Evolutionary conservation across 768 basidiomycete species (phyloP).

Genomic region (Leucocoprinus birnbaumii): DNA sequence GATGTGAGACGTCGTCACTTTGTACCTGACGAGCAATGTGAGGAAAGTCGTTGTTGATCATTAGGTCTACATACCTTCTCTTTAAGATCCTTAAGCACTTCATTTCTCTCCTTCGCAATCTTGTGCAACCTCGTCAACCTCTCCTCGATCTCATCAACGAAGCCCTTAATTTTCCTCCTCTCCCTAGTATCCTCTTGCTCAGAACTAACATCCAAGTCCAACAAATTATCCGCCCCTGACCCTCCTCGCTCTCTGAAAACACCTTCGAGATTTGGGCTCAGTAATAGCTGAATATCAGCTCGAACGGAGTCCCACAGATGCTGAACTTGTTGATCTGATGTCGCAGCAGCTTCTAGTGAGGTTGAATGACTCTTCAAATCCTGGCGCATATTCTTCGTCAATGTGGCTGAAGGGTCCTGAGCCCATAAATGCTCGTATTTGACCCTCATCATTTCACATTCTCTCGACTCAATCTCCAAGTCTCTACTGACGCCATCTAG

Average conservation of each 20-base stretch:
- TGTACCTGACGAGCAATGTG: constrained; percentile 60
- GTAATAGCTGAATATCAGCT: constrained; percentile 60
- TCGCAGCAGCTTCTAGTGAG: constrained; percentile 65
- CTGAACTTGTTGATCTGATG: constrained; percentile 75
- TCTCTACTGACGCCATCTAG: constrained; percentile 63
- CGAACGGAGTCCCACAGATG: constrained; percentile 69
- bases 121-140: constrained; percentile 74
- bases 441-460: constrained; percentile 87
- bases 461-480: constrained; percentile 78
- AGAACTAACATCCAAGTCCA: constrained; percentile 68
- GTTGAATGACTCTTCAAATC: constrained; percentile 73
- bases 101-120: constrained; percentile 80
- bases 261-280: constrained; percentile 58
- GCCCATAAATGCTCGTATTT: constrained; percentile 87
- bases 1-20: constrained; percentile 93
- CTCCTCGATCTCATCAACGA: constrained; percentile 77
- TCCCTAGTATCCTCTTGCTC: constrained; percentile 67
- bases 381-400: constrained; percentile 67
- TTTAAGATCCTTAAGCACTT: constrained; percentile 91
- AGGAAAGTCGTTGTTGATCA: background rate
- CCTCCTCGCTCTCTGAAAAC: constrained; percentile 54
- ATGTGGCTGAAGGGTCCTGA: constrained; percentile 75
- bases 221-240: constrained; percentile 33
- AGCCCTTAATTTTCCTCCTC: constrained; percentile 59
- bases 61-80: constrained; percentile 65